phyloP scores from a whole-genome alignment of 768 basidiomycete species.

The Trametes villosa region DNA sequence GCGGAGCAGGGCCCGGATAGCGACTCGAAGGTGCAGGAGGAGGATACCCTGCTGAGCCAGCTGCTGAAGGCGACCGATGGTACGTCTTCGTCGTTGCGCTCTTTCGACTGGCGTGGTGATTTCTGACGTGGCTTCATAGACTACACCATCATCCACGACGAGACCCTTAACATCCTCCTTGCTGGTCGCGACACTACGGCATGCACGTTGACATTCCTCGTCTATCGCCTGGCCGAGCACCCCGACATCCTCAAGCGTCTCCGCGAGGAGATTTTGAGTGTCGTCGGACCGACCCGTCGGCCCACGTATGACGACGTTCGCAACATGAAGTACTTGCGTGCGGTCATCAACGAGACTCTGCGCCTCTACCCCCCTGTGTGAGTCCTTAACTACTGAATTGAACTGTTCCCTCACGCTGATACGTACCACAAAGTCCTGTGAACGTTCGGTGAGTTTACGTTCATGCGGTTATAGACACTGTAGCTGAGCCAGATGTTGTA shows the following conservation, averaged over 20 bases:
- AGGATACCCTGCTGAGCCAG: conserved; percentile 44
- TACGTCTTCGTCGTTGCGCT: conserved; percentile 18
- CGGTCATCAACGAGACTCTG: conserved; percentile 28
- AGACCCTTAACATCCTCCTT: conserved; percentile 33
- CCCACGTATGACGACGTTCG: conserved; percentile 61
- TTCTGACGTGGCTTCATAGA: conserved; percentile 20
- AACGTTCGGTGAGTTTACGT: conserved; percentile 4
- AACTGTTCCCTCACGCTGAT: conserved; percentile 9
- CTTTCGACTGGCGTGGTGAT: not conserved
- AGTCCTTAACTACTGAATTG: not conserved
- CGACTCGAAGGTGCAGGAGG: conserved; percentile 28
- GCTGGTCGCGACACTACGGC: conserved; percentile 44
- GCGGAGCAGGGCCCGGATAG: conserved; percentile 27
- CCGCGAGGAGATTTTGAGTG: conserved; percentile 52
- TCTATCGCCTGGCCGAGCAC: conserved; percentile 59
- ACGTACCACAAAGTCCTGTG: not conserved
- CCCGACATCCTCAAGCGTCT: conserved; percentile 51
- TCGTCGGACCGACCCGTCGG: conserved; percentile 46
- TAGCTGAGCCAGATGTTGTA: not conserved
- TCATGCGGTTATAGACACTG: too few relatives aligned
- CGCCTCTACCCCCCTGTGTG: conserved; percentile 28
- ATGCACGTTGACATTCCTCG: conserved; percentile 53
- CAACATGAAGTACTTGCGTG: conserved; percentile 53
- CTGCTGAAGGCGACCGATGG: conserved; percentile 45
- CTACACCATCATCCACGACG: conserved; percentile 31